Evolutionary conservation across 202 grass and related monocot species (phyloP).

Genomic region (Zizania palustris): DNA sequence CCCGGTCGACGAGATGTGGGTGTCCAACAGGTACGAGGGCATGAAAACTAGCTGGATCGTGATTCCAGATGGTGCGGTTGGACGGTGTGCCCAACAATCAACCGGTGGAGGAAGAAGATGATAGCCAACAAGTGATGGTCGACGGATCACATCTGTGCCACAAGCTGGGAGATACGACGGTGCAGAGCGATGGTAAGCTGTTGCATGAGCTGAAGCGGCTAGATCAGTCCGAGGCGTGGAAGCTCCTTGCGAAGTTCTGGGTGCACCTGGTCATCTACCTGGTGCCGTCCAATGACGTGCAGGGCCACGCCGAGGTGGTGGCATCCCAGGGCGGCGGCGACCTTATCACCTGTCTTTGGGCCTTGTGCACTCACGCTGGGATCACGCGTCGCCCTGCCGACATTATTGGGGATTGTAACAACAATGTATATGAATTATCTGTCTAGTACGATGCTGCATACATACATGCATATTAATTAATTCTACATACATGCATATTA

Average conservation of each 20-base stretch:
- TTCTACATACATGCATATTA: too few species aligned
- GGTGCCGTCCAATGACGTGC: not conserved
- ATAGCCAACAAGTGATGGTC: too few species aligned
- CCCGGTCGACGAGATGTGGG: constrained; percentile 17
- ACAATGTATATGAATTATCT: too few species aligned
- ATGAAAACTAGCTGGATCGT: not conserved
- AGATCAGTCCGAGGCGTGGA: too few species aligned
- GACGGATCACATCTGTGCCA: too few species aligned
- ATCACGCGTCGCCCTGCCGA: too few species aligned
- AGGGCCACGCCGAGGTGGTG: constrained; percentile 6
- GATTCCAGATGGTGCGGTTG: too few species aligned
- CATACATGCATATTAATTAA: too few species aligned
- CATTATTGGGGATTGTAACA: too few species aligned
- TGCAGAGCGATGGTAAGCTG: not conserved
- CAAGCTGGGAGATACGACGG: not conserved
- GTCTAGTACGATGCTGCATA: too few species aligned
- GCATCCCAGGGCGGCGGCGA: not conserved
- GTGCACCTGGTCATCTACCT: not conserved
- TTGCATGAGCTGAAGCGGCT: too few species aligned
- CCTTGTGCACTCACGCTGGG: not conserved
- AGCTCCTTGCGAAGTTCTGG: not conserved
- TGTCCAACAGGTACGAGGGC: not conserved
- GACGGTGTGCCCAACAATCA: too few species aligned
- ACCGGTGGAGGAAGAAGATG: not conserved
- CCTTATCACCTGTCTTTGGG: constrained; percentile 28